Conservation (phyloP, 176 grass and related monocot genomes). For the Eleusine coracana region DNA sequence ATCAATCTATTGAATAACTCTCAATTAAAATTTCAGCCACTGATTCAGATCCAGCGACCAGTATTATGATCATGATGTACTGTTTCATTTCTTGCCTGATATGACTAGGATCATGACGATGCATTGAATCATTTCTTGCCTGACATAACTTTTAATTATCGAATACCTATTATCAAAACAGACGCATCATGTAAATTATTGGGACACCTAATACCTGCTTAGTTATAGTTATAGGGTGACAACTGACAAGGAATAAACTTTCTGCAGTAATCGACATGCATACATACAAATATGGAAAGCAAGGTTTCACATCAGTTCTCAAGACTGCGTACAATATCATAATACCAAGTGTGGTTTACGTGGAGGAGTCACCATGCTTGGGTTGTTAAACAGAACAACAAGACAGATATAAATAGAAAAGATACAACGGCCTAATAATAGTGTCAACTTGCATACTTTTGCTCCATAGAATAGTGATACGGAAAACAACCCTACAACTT, state of each 20-base stretch:
- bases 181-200: background rate
- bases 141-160: background rate
- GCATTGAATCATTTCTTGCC: background rate
- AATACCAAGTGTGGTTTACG: background rate
- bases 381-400: background rate
- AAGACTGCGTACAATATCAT: background rate
- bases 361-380: background rate
- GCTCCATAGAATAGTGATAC: constrained; percentile 5
- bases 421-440: background rate
- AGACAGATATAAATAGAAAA: background rate
- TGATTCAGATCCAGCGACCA: constrained; percentile 24
- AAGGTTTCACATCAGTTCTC: background rate
- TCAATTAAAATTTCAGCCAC: background rate
- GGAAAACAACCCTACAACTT: constrained; percentile 1
- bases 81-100: too few species aligned
- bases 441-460: background rate
- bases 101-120: too few species aligned
- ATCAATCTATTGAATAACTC: too few species aligned
- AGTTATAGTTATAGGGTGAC: background rate
- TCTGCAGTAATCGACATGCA: background rate
- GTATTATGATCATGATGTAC: background rate
- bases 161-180: background rate
- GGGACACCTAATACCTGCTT: background rate
- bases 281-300: background rate
- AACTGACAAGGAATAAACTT: background rate